These are phyloP conservation scores for Penicillium paradoxum DNA, from an alignment of 495 filamentous ascomycete species.

Conservation along the genomic window DNA sequence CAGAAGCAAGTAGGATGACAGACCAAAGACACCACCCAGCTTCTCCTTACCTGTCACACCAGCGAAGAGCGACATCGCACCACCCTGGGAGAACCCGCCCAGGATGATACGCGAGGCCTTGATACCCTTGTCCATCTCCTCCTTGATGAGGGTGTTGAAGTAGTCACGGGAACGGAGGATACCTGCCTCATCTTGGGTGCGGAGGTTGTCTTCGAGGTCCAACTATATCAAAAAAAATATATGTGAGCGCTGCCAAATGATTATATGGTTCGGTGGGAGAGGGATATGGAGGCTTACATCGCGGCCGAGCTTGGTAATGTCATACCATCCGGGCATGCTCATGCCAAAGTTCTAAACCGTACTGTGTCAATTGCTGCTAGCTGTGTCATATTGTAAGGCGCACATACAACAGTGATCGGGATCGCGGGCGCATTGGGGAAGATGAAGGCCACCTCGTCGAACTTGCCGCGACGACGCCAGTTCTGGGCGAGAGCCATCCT, in stretches of 20 bases:
- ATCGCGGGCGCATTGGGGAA: slow-evolving; percentile 91
- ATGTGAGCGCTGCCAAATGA: not conserved
- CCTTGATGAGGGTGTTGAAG: slow-evolving; percentile 75
- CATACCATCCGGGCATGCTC: slow-evolving; percentile 90
- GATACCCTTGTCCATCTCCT: slow-evolving; percentile 79
- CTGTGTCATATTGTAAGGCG: not conserved
- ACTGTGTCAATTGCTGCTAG: not conserved
- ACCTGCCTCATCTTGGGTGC: slow-evolving; percentile 71
- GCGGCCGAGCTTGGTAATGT: slow-evolving; percentile 60
- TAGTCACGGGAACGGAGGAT: slow-evolving; percentile 67
- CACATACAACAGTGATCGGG: slow-evolving; percentile 76
- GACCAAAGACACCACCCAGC: slow-evolving; percentile 80
- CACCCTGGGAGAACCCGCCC: slow-evolving; percentile 62
- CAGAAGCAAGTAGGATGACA: slow-evolving; percentile 78
- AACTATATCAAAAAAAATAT: slow-evolving; percentile 21
- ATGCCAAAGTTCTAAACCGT: slow-evolving; percentile 64
- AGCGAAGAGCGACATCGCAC: slow-evolving; percentile 55
- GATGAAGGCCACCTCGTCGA: slow-evolving; percentile 87
- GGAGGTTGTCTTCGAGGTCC: slow-evolving; percentile 44
- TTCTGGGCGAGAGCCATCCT: slow-evolving; percentile 80
- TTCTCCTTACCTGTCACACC: slow-evolving; percentile 70
- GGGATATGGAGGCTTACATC: slow-evolving; percentile 30
- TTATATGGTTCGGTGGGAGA: not conserved
- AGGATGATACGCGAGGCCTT: slow-evolving; percentile 77
- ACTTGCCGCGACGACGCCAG: slow-evolving; percentile 76